A percentile compares a stretch with the other conserved stretches of the same genome.
These are phyloP conservation scores for Nidula microcarpa DNA, from an alignment of 768 basidiomycete species.

Conservation along the genomic window DNA sequence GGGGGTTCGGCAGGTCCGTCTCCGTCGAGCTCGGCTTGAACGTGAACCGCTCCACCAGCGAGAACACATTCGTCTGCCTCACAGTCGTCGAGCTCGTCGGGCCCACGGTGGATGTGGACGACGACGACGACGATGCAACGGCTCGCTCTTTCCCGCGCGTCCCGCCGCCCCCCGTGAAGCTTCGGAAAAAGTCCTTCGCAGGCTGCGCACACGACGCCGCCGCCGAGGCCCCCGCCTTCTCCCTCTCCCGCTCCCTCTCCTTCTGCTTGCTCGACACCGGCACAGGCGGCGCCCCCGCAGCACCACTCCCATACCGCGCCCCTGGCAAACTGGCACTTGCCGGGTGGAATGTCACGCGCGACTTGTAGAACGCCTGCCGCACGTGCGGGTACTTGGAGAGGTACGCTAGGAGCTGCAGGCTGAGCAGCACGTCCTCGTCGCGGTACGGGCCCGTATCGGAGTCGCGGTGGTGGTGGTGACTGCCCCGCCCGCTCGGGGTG, in stretches of 20 bases:
- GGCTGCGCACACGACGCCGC: conserved; percentile 6
- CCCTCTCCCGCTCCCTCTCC: conserved; percentile 18
- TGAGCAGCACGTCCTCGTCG: conserved; percentile 91
- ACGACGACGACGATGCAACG: conserved; percentile 4
- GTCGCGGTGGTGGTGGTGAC: conserved; percentile 27
- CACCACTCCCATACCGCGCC: conserved; percentile 13
- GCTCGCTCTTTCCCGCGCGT: conserved; percentile 11
- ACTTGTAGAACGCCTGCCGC: conserved; percentile 91
- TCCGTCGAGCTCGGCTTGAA: conserved; percentile 88
- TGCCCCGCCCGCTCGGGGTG: conserved; percentile 20
- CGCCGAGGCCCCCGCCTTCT: conserved; percentile 8
- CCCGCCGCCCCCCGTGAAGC: conserved; percentile 1
- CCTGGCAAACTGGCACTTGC: conserved; percentile 48
- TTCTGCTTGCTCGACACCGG: conserved; percentile 11
- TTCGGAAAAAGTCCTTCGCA: conserved; percentile 16
- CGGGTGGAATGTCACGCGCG: conserved; percentile 77
- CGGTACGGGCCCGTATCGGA: conserved; percentile 66
- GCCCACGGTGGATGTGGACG: conserved; percentile 3
- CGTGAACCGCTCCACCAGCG: conserved; percentile 94
- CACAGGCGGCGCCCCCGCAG: neutral
- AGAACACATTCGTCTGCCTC: conserved; percentile 88
- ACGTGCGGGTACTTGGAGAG: conserved; percentile 98
- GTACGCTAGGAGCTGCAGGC: conserved; percentile 92
- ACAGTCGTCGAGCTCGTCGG: conserved; percentile 3
- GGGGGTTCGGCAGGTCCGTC: conserved; percentile 63